Evolutionary conservation across 305 asterid genomes (phyloP), one percentile per base, ranked within the genome.

Genomic region (Fraxinus xanthoxyloides): DNA sequence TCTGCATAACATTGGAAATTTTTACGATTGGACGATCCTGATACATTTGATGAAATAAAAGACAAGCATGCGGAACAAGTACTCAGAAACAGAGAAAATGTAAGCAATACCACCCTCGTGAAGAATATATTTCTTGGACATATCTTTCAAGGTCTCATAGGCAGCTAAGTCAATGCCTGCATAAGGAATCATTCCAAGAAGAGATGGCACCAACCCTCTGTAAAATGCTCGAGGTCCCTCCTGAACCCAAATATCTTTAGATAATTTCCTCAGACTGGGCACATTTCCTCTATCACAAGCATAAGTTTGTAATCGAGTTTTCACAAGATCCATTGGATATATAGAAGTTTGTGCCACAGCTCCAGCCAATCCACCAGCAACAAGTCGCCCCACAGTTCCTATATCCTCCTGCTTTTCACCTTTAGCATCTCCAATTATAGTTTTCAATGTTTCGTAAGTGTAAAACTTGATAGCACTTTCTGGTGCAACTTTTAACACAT

Each of bases 381-480:
- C 74, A 54, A 97, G 91, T 35, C 96, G 88, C 3, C 97, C 98
- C n/a, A 88, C 81, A 70, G 96, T 90, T 77, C 99, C 98, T 65
- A 97, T 85, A 79, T 90, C 87, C 10, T 95, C 98, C 75, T 67
- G 38, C 75, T 67, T 67, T 67, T 67, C 75, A 67, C 75, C 75
- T 81, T 82, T 80, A 32, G 77, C 87, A 35, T 85, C 90, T 79
- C 91, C 96, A 8, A 97, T 89, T 24, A 88, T 79, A 76, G 79
- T 89, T 87, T 93, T 97, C 87, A 94, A 80, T 89, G 85, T 84
- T 86, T 97, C 99, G 0, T 93, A 97, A 12, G 95, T 81, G 82
- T 97, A 97, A 82, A 97, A 94, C 88, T 92, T 94, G 82, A 94
- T 95, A 78, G 99, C 99, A 84, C 99, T 97, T 86, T 97, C 99